These are phyloP conservation scores for Penicillium coprophilum DNA, from an alignment of 495 filamentous ascomycete species.

Conservation along the genomic window DNA sequence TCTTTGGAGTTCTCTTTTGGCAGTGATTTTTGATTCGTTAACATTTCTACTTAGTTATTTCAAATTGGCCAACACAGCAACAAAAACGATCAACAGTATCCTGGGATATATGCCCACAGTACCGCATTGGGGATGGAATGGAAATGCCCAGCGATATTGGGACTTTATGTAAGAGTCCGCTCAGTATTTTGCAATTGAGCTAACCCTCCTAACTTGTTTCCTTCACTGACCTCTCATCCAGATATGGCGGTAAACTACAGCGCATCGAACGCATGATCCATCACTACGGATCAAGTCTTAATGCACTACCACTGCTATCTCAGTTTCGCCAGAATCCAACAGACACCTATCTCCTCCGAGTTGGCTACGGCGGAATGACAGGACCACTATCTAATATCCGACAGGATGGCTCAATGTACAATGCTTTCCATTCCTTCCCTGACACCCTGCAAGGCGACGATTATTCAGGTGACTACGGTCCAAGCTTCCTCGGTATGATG, in stretches of 20 bases:
- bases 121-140: not conserved
- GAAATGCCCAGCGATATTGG: not conserved
- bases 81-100: not conserved
- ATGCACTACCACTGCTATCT: conserved; percentile 48
- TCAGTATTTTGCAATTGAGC: not conserved
- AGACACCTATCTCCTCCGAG: conserved; percentile 5
- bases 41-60: not conserved
- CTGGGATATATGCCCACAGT: not conserved
- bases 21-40: not conserved
- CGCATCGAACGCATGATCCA: conserved; percentile 56
- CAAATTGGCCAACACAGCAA: not conserved
- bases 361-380: conserved; percentile 11
- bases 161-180: not conserved
- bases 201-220: not conserved
- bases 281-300: conserved; percentile 56
- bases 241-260: conserved; percentile 37
- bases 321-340: conserved; percentile 42
- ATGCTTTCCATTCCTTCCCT: conserved; percentile 53
- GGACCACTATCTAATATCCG: conserved; percentile 53
- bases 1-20: not conserved
- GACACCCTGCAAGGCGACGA: conserved; percentile 52
- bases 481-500: conserved; percentile 46
- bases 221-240: not conserved
- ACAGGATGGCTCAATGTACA: conserved; percentile 47
- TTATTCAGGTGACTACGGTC: conserved; percentile 55